Evolutionary conservation across 2,329 filamentous ascomycete species (phyloP), one percentile per base, ranked within the genome.

Genomic region (Paraconiothyrium brasiliense): DNA sequence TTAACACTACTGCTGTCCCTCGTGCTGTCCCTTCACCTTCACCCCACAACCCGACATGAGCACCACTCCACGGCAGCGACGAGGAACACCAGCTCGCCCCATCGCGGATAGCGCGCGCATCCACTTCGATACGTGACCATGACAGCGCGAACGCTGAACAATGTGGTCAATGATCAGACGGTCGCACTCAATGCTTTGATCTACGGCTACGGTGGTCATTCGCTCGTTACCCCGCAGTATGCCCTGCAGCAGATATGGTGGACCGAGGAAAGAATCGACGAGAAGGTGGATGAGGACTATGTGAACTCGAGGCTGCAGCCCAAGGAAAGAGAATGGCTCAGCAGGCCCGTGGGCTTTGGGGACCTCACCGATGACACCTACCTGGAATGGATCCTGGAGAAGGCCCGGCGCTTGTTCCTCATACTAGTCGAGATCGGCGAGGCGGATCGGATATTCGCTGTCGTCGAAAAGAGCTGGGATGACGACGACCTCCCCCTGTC

Each of bases 391-490:
- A 92, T 93, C 60, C 80, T 90, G 50, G 81, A 86, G 58, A 89
- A 89, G 68, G 89, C 89, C 7, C 89, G 88, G 71, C 84, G 88
- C 50, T 82, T 93, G 43, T 93, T 93, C 71, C 81, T 94, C 50
- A 88, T 92, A 43, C 81, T 93, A 30, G 83, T 88, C 57, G 90
- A 93, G 69, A 81, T 92, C 27, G 89, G 88, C 35, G 84, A 90
- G 11, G 86, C 90, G 0, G 89, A 91, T 68, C 89, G 90, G 74
- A 92, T 93, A 62, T 93, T 93, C 71, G 86, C 86, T 46, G 83
- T 92, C 56, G 87, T 93, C 60, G 90, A 93, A 76, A 88, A 90
- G 71, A 90, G 89, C 24, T 92, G 90, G 90, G 89, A 91, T 67
- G 91, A 94, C 71, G 85, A 87, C 57, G 91, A 94, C 78, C 81